Percentiles rank a stretch among this genome's conserved stretches.
These are phyloP conservation scores for Calonectria montana DNA, from an alignment of 2,329 filamentous ascomycete genomes.

Conservation along the genomic window DNA sequence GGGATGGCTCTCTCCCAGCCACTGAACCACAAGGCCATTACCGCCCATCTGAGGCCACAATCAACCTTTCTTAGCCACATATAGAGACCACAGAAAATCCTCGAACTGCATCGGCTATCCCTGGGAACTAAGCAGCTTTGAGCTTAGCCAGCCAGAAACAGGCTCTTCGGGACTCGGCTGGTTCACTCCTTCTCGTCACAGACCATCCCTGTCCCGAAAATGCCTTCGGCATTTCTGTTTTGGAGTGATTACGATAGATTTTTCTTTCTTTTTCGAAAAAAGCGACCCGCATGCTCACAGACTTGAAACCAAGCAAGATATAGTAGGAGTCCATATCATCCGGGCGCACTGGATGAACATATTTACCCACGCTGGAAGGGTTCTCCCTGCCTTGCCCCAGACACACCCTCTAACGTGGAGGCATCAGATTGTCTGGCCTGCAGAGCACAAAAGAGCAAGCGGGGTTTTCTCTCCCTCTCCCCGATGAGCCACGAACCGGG, in stretches of 20 bases:
- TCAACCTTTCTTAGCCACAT: conserved; percentile 21
- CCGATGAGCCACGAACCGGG: not conserved
- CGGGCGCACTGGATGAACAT: conserved; percentile 11
- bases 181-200: conserved; percentile 7
- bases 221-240: conserved; percentile 17
- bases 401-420: conserved; percentile 2
- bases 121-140: conserved; percentile 22
- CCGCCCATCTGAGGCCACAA: not conserved
- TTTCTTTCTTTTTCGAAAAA: not conserved
- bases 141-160: conserved; percentile 5
- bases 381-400: conserved; percentile 13
- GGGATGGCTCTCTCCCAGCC: conserved; percentile 2
- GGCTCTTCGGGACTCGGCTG: not conserved
- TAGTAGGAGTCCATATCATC: not conserved
- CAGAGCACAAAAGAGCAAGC: conserved; percentile 3
- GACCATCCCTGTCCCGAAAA: conserved; percentile 13
- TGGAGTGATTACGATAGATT: not conserved
- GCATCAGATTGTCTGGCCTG: not conserved
- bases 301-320: conserved; percentile 17
- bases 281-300: not conserved
- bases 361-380: conserved; percentile 11
- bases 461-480: not conserved
- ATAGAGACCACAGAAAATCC: conserved; percentile 2
- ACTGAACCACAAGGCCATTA: conserved; percentile 6
- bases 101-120: conserved; percentile 12